Evolutionary conservation across 805 yeast genomes (phyloP).

Genomic region (Candida germanica): DNA sequence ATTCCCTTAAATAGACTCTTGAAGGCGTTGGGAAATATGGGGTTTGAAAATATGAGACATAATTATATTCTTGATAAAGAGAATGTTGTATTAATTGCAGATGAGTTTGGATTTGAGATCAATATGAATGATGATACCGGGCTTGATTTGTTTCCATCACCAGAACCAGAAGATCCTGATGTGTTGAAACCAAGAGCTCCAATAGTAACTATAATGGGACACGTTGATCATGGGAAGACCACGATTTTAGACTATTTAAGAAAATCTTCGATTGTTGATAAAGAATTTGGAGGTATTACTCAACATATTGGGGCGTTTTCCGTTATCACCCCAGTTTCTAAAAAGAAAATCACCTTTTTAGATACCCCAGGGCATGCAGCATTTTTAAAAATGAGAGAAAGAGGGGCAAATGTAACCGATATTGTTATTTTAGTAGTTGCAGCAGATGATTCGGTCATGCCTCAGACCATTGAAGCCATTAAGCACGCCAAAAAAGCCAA

Average conservation of each 20-base stretch:
- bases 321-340: constrained; percentile 71
- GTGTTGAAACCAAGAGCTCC: constrained; percentile 75
- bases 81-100: constrained; percentile 81
- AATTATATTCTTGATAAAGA: constrained; percentile 83
- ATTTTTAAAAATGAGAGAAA: constrained; percentile 89
- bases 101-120: constrained; percentile 77
- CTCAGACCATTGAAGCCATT: constrained; percentile 94
- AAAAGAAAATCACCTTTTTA: constrained; percentile 77
- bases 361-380: constrained; percentile 99
- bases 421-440: constrained; percentile 91
- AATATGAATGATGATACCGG: constrained; percentile 53
- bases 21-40: constrained; percentile 57
- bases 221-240: constrained; percentile 97
- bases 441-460: constrained; percentile 97
- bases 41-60: constrained; percentile 68
- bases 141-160: constrained; percentile 54
- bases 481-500: constrained; percentile 83
- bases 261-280: constrained; percentile 76
- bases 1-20: constrained; percentile 62
- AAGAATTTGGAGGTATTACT: constrained; percentile 94
- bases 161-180: constrained; percentile 26
- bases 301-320: constrained; percentile 98
- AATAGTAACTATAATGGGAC: constrained; percentile 97
- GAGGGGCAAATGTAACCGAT: constrained; percentile 95
- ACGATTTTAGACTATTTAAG: constrained; percentile 85